Percentiles rank a stretch among this genome's conserved stretches.
These are phyloP conservation scores for Tubosaeta sp. DNA, from an alignment of 768 basidiomycete genomes.

Conservation along the genomic window DNA sequence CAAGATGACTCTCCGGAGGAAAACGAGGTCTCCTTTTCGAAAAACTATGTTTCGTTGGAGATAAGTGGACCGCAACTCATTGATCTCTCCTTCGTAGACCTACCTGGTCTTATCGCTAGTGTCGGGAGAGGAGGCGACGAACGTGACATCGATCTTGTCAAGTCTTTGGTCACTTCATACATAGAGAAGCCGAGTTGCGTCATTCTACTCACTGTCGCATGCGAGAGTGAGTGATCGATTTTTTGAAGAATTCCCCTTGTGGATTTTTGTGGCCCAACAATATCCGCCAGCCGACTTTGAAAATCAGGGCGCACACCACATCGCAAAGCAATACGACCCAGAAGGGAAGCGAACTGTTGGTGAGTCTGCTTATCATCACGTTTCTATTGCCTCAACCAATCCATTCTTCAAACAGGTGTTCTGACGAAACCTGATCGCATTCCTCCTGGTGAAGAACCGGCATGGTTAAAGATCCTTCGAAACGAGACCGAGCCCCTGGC, in stretches of 20 bases:
- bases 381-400: conserved; percentile 38
- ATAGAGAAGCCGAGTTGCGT: conserved; percentile 67
- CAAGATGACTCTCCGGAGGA: conserved; percentile 8
- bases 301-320: conserved; percentile 69
- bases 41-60: conserved; percentile 51
- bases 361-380: conserved; percentile 40
- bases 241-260: neutral
- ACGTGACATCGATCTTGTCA: conserved; percentile 59
- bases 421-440: conserved; percentile 72
- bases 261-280: conserved; percentile 33
- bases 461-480: conserved; percentile 55
- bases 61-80: conserved; percentile 58
- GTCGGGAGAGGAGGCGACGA: conserved; percentile 46
- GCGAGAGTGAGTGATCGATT: conserved; percentile 20
- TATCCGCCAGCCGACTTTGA: conserved; percentile 66
- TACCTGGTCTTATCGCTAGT: conserved; percentile 62
- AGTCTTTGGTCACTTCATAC: conserved; percentile 52
- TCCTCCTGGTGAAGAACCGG: conserved; percentile 16
- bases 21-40: conserved; percentile 42
- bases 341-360: conserved; percentile 68
- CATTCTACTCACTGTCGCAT: conserved; percentile 61
- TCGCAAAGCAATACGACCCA: conserved; percentile 58
- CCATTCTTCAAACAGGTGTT: conserved; percentile 8
- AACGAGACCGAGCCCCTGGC: conserved; percentile 40
- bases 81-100: conserved; percentile 61